Evolutionary conservation across 768 basidiomycete genomes (phyloP).

Genomic region (Suillus subaureus): DNA sequence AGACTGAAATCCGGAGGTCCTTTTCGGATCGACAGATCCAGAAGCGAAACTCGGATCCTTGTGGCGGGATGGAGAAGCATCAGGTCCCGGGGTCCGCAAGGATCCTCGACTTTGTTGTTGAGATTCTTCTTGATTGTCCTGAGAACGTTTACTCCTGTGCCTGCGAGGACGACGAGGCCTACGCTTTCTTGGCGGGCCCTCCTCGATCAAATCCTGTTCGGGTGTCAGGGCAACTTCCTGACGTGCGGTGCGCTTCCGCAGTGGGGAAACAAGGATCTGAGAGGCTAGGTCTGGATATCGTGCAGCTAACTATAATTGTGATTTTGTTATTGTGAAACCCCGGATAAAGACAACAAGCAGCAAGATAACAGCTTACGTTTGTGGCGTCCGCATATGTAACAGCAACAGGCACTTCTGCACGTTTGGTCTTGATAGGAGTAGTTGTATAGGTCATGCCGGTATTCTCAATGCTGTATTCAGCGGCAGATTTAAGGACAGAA

Average conservation of each 20-base stretch:
- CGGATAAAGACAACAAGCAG: not conserved
- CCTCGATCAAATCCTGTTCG: not conserved
- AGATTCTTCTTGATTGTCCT: not conserved
- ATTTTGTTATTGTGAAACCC: not conserved
- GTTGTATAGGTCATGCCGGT: not conserved
- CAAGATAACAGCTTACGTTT: conserved; percentile 31
- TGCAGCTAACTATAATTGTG: conserved; percentile 32
- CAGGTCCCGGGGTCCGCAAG: not conserved
- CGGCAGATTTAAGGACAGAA: not conserved
- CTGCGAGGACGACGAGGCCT: not conserved
- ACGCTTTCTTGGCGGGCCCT: not conserved
- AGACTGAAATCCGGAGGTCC: not conserved
- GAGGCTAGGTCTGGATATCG: conserved; percentile 37
- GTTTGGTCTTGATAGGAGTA: not conserved
- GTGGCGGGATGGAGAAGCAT: not conserved
- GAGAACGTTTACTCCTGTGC: not conserved
- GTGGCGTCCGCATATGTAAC: conserved; percentile 43
- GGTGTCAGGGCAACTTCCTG: not conserved
- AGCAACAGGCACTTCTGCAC: conserved; percentile 11
- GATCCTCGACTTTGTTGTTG: conserved; percentile 9
- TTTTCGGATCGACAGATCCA: not conserved
- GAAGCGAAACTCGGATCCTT: not conserved
- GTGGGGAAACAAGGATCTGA: conserved; percentile 35
- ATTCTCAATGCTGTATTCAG: not conserved
- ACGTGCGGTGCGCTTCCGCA: conserved; percentile 15